Conservation (phyloP, 768 basidiomycete species). For the Russula virescens region DNA sequence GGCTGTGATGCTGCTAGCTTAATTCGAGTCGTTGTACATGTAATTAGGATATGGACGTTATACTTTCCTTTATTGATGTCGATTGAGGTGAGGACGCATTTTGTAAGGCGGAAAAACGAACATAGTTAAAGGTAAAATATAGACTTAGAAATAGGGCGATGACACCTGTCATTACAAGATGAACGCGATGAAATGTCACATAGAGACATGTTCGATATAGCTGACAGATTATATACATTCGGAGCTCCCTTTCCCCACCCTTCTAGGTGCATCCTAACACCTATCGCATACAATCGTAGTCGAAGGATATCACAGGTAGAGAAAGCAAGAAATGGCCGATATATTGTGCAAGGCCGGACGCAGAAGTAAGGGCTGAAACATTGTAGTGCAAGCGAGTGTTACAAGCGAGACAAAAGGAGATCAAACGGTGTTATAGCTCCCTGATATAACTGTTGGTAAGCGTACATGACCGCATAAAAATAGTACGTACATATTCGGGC, state of each 20-base stretch:
- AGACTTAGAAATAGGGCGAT: background rate
- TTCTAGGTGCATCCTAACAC: slow-evolving; percentile 6
- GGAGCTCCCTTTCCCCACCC: slow-evolving; percentile 3
- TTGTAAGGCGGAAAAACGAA: too few species aligned
- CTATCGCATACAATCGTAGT: slow-evolving; percentile 13
- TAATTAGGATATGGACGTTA: background rate
- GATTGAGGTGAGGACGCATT: too few species aligned
- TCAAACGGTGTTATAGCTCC: slow-evolving; percentile 27
- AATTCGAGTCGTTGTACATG: slow-evolving; percentile 4
- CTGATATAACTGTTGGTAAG: slow-evolving; percentile 16
- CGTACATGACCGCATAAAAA: background rate
- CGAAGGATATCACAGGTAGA: slow-evolving; percentile 6
- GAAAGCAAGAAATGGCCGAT: slow-evolving; percentile 17
- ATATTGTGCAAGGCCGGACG: slow-evolving; percentile 10
- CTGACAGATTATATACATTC: slow-evolving; percentile 20
- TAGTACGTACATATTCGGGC: slow-evolving; percentile 56
- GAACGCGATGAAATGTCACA: background rate
- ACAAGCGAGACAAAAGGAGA: background rate
- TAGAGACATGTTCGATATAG: slow-evolving; percentile 8
- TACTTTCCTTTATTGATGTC: too few species aligned
- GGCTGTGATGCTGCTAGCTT: background rate
- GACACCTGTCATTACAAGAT: slow-evolving; percentile 14
- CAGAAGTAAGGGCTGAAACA: slow-evolving; percentile 9
- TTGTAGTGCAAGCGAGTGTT: slow-evolving; percentile 9
- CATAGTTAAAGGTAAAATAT: too few species aligned